Evolutionary conservation across 2,329 filamentous ascomycete genomes (phyloP).

Genomic region (Penicillium sp.): DNA sequence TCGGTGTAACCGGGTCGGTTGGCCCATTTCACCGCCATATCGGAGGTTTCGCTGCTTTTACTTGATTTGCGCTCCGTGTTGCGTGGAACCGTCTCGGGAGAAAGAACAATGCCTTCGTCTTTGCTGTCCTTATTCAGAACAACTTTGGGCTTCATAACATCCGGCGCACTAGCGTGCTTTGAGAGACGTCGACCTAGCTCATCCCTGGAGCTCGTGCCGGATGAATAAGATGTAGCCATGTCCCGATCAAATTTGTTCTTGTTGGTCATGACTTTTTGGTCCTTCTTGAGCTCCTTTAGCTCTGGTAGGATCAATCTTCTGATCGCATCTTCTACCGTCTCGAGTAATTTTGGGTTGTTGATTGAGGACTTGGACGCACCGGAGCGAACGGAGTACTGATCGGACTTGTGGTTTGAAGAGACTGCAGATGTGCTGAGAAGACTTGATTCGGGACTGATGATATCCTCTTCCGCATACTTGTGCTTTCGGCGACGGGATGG

Average conservation of each 20-base stretch:
- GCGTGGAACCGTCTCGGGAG: slow-evolving; percentile 50
- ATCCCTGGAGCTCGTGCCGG: slow-evolving; percentile 56
- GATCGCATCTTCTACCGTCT: slow-evolving; percentile 91
- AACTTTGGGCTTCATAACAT: slow-evolving; percentile 61
- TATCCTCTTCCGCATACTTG: slow-evolving; percentile 53
- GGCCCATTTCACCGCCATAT: slow-evolving; percentile 44
- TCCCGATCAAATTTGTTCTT: slow-evolving; percentile 66
- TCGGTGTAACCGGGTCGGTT: slow-evolving; percentile 49
- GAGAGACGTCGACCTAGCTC: slow-evolving; percentile 54
- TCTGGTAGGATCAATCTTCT: slow-evolving; percentile 86
- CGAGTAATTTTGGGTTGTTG: slow-evolving; percentile 86
- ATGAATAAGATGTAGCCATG: slow-evolving; percentile 60
- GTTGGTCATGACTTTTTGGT: slow-evolving; percentile 74
- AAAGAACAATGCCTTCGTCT: slow-evolving; percentile 57
- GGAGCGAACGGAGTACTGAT: slow-evolving; percentile 59
- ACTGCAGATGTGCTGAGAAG: slow-evolving; percentile 57
- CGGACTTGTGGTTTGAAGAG: slow-evolving; percentile 53
- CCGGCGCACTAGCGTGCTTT: slow-evolving; percentile 60
- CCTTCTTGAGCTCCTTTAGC: slow-evolving; percentile 83
- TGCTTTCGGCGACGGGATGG: slow-evolving; percentile 49
- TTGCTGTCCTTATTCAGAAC: slow-evolving; percentile 58
- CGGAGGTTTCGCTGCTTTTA: slow-evolving; percentile 50
- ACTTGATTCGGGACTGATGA: slow-evolving; percentile 59
- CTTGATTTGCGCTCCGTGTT: slow-evolving; percentile 54
- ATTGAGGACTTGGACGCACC: slow-evolving; percentile 68